These are phyloP conservation scores for Venturia asperata DNA, from an alignment of 2,329 filamentous ascomycete genomes.

Conservation along the genomic window DNA sequence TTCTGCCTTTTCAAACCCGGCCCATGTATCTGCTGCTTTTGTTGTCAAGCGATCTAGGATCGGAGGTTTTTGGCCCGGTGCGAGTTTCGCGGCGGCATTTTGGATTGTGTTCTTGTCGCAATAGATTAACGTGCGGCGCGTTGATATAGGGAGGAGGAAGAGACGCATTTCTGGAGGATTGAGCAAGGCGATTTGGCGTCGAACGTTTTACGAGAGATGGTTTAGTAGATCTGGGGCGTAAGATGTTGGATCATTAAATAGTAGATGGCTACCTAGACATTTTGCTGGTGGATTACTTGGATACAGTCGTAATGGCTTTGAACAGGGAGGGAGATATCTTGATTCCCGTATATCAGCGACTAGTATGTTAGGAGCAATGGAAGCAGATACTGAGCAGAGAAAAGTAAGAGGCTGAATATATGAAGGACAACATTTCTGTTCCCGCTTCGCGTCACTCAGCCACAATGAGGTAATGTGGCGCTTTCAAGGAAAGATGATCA, in stretches of 20 bases:
- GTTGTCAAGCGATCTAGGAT: conserved; percentile 56
- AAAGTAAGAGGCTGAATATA: background rate
- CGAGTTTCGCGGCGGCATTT: conserved; percentile 11
- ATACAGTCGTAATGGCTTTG: background rate
- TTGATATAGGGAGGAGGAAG: conserved; percentile 89
- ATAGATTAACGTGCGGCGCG: conserved; percentile 83
- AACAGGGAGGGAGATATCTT: background rate
- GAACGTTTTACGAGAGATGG: background rate
- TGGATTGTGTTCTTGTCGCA: conserved; percentile 64
- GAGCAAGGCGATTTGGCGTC: background rate
- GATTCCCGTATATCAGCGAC: background rate
- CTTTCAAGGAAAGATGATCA: no score
- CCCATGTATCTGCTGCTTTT: conserved; percentile 72
- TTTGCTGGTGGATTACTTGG: background rate
- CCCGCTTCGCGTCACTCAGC: background rate
- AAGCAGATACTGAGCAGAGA: background rate
- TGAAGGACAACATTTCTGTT: background rate
- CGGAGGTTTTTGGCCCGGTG: conserved; percentile 7
- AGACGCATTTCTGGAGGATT: conserved; percentile 61
- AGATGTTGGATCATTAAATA: background rate
- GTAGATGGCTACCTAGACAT: conserved; percentile 6
- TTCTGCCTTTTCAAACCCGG: conserved; percentile 77
- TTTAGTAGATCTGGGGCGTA: background rate
- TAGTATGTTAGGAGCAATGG: background rate
- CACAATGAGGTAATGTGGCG: background rate